These are phyloP conservation scores for Gastrolobium bilobum DNA, from an alignment of 306 rosid genomes.

Conservation along the genomic window DNA sequence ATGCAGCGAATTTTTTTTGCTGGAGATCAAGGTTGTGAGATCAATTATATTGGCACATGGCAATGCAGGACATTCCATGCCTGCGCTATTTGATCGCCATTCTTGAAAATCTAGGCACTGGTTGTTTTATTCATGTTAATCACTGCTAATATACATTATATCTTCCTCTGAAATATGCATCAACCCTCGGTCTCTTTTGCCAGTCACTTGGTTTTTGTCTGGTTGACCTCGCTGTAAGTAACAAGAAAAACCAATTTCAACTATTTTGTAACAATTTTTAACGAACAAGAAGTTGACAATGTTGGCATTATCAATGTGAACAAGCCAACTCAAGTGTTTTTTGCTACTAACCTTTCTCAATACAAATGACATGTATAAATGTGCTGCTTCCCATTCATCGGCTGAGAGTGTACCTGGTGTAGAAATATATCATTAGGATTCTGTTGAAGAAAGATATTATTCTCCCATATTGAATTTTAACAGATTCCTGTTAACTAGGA, in stretches of 20 bases:
- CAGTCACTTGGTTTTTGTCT: slow-evolving; percentile 55
- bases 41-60: slow-evolving; percentile 16
- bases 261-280: neutral
- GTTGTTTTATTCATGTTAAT: slow-evolving; percentile 32
- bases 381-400: slow-evolving; percentile 60
- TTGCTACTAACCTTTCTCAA: slow-evolving; percentile 54
- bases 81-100: neutral
- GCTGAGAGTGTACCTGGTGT: slow-evolving; percentile 54
- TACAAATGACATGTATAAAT: slow-evolving; percentile 57
- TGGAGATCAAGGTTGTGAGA: slow-evolving; percentile 14
- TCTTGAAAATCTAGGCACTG: slow-evolving; percentile 10
- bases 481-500: no score
- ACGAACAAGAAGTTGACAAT: neutral
- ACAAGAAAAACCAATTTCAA: slow-evolving; percentile 8
- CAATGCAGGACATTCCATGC: slow-evolving; percentile 12
- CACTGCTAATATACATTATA: slow-evolving; percentile 55
- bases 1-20: slow-evolving; percentile 27
- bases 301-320: neutral
- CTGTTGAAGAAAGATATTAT: no score
- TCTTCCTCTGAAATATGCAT: slow-evolving; percentile 81
- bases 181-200: slow-evolving; percentile 67
- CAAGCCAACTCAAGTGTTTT: neutral
- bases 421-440: slow-evolving; percentile 2
- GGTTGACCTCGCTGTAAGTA: slow-evolving; percentile 81
- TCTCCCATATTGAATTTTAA: no score